Base-by-base conservation (phyloP, 1,284 basidiomycete genomes). In the Ceratobasidium sp. region DNA sequence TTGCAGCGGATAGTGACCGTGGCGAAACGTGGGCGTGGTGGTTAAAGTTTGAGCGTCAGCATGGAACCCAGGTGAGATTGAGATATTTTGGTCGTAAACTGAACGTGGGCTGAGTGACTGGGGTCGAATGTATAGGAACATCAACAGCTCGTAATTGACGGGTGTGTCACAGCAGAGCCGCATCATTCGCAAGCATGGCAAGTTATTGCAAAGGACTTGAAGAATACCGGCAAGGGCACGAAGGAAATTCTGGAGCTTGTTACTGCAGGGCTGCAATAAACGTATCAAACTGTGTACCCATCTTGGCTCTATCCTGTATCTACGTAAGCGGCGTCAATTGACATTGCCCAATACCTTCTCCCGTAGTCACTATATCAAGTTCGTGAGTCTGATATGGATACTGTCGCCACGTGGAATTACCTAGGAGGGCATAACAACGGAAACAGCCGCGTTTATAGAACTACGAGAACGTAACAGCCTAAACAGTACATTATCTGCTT, bases 11-110 rank as follows among this genome's bases (percentile, higher is more conserved):
- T 77, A 81, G 85, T 34, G 92, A 94, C 81, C 81, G 89, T 71
- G 95, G 95, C 12, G 97, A 98, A 81, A 87, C 89, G 6, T 98
- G 95, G 94, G 96, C 87, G 1, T 97, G 95, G 93, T 98, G 95
- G 95, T 84, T 93, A 78, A 93, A 91, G 81, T 99, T 98, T 82
- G 97, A 98, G 84, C 83, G 87, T 72, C 89, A 96, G 80, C 92
- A 97, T 80, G 96, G 96, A 16, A 91, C 87, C 21, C 81, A 86
- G 78, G 92, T 92, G 73, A 76, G 89, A 78, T 92, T 92, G 73
- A n/a, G 89, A 80, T 32, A 21, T 36, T 36, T 45, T n/a, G n/a
- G 59, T 23, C 23, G 21, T 12, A 45, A 9, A 36, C 28, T 46
- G 41, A 45, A 21, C 18, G 3, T 36, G 18, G 32, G 30, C 50